Evolutionary conservation across 2,329 filamentous ascomycete species (phyloP).

Genomic region (Calonectria hongkongensis): DNA sequence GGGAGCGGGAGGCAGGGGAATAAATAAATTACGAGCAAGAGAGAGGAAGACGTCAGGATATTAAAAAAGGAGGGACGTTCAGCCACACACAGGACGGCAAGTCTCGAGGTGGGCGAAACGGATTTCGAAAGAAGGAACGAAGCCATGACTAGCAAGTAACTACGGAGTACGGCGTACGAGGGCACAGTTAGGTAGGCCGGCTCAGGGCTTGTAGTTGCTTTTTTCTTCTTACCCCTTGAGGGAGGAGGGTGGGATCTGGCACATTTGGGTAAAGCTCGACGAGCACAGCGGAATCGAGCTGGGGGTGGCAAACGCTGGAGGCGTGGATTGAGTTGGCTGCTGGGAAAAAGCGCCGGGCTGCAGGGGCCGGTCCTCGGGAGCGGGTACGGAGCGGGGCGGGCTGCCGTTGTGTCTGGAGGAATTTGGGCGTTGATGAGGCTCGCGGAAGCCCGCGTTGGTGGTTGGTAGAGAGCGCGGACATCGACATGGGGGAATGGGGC

Average conservation of each 20-base stretch:
- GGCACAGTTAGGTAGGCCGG: constrained; percentile 45
- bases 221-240: constrained; percentile 50
- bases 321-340: constrained; percentile 47
- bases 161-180: constrained; percentile 45
- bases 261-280: constrained; percentile 52
- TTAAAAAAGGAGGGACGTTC: constrained; percentile 33
- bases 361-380: constrained; percentile 51
- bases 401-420: constrained; percentile 38
- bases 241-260: constrained; percentile 52
- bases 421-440: constrained; percentile 36
- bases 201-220: constrained; percentile 51
- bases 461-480: constrained; percentile 4
- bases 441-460: constrained; percentile 23
- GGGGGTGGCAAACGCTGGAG: constrained; percentile 42
- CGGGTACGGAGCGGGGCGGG: constrained; percentile 48
- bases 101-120: constrained; percentile 50
- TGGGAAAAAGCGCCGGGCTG: constrained; percentile 50
- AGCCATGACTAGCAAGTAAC: constrained; percentile 49
- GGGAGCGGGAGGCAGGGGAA: constrained; percentile 11
- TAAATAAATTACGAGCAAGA: constrained; percentile 35
- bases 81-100: constrained; percentile 51
- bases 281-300: constrained; percentile 36
- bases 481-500: constrained; percentile 19
- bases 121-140: constrained; percentile 52
- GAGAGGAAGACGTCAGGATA: constrained; percentile 23